Conservation (phyloP, 352 stramenopile genomes). For the Pythium volutum region DNA sequence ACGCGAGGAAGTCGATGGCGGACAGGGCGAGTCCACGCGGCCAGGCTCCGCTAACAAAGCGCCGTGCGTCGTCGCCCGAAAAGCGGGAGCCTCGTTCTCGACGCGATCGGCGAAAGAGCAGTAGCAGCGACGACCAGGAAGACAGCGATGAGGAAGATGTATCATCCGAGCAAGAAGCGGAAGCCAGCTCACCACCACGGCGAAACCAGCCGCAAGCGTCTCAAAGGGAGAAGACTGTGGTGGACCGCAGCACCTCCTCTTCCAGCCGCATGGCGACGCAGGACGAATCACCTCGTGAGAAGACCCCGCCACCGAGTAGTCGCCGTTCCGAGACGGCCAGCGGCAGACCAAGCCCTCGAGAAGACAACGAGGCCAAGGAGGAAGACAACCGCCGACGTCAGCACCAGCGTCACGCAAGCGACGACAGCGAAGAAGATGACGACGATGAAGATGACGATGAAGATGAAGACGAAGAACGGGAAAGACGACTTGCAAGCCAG, state of each 20-base stretch:
- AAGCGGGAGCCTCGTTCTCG: conserved; percentile 1
- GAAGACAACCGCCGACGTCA: neutral
- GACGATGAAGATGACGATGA: conserved; percentile 18
- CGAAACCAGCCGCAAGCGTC: conserved; percentile 10
- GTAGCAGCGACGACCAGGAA: conserved; percentile 7
- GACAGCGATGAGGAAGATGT: neutral
- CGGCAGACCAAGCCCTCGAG: conserved; percentile 1
- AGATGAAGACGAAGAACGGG: conserved; percentile 20
- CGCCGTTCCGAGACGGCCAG: neutral
- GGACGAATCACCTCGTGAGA: conserved; percentile 2
- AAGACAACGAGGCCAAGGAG: conserved; percentile 13
- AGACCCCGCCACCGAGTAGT: neutral
- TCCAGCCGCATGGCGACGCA: neutral
- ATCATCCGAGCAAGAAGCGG: conserved; percentile 3
- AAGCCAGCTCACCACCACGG: neutral
- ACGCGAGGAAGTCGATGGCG: neutral
- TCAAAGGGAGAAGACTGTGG: neutral
- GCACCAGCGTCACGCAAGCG: neutral
- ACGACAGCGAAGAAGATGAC: conserved; percentile 13
- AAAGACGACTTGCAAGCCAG: conserved; percentile 4
- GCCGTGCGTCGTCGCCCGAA: conserved; percentile 15
- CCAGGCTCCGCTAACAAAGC: neutral
- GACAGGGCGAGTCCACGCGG: neutral
- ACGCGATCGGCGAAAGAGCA: conserved; percentile 3
- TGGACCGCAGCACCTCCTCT: neutral